Conservation (phyloP, 2,329 filamentous ascomycete species). For the Ascochyta fabae region DNA sequence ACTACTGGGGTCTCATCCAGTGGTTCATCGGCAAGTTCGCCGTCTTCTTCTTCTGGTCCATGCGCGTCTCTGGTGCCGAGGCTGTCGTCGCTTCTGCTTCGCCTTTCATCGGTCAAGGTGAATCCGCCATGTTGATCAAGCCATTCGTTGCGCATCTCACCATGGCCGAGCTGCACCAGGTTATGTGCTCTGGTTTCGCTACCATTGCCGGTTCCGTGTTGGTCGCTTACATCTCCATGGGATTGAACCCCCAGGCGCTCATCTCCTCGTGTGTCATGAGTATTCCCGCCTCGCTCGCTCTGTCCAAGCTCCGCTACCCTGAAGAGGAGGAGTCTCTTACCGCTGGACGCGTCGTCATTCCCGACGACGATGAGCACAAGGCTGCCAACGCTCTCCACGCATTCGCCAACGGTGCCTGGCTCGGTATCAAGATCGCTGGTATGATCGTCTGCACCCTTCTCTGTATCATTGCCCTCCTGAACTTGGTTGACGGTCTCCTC, state of each 20-base stretch:
- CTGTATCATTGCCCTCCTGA: conserved; percentile 80
- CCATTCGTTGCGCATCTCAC: conserved; percentile 88
- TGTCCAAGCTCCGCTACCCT: conserved; percentile 88
- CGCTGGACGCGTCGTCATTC: conserved; percentile 78
- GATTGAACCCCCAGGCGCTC: conserved; percentile 82
- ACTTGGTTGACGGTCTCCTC: conserved; percentile 75
- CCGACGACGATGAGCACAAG: conserved; percentile 76
- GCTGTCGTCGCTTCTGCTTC: conserved; percentile 93
- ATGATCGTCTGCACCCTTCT: conserved; percentile 83
- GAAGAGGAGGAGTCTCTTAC: conserved; percentile 88
- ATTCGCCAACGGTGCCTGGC: conserved; percentile 83
- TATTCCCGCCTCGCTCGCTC: conserved; percentile 86
- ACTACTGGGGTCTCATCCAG: conserved; percentile 80
- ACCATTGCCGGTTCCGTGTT: conserved; percentile 90
- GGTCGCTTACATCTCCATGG: conserved; percentile 83
- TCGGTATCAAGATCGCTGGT: conserved; percentile 84
- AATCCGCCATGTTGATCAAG: conserved; percentile 89
- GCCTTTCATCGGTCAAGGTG: conserved; percentile 92
- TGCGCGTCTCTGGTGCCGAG: conserved; percentile 87
- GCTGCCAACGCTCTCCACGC: conserved; percentile 84
- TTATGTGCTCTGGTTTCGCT: conserved; percentile 91
- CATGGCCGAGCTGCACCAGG: conserved; percentile 85
- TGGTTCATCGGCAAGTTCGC: conserved; percentile 92
- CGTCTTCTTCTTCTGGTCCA: conserved; percentile 87
- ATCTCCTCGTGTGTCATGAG: conserved; percentile 96